These are phyloP conservation scores for Serendipita vermifera DNA, from an alignment of 768 basidiomycete species.

Conservation along the genomic window DNA sequence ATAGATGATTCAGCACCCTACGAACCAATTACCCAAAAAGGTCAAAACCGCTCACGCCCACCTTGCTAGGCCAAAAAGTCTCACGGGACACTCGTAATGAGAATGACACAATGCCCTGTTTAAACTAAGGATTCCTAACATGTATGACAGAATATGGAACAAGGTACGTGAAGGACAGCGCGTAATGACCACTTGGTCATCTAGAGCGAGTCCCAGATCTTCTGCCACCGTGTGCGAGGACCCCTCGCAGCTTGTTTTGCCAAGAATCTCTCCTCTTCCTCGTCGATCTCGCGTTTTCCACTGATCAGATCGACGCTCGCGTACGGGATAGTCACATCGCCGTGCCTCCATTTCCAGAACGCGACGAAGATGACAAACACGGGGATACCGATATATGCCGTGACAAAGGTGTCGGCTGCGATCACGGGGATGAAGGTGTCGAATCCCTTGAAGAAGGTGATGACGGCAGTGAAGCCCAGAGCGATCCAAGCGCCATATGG, in stretches of 20 bases:
- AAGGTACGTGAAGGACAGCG: too few relatives aligned
- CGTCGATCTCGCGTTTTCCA: conserved; percentile 46
- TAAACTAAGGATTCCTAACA: too few relatives aligned
- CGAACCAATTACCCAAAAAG: too few relatives aligned
- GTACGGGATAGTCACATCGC: conserved; percentile 27
- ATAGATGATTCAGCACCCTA: conserved; percentile 2
- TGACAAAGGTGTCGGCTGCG: conserved; percentile 42
- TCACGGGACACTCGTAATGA: too few relatives aligned
- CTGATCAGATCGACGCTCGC: conserved; percentile 47
- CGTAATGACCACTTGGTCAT: background rate
- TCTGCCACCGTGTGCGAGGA: conserved; percentile 15
- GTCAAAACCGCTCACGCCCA: too few relatives aligned
- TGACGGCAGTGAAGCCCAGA: conserved; percentile 36
- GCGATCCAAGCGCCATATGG: conserved; percentile 48
- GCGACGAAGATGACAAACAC: conserved; percentile 23
- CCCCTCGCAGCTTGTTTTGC: conserved; percentile 27
- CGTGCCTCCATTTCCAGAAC: conserved; percentile 28
- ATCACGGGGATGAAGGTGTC: conserved; percentile 35
- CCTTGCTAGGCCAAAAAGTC: too few relatives aligned
- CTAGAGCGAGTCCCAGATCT: conserved; percentile 15
- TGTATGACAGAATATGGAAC: too few relatives aligned
- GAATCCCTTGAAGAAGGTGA: conserved; percentile 44
- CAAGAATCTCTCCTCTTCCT: conserved; percentile 44
- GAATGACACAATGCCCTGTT: too few relatives aligned
- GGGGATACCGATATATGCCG: conserved; percentile 29